A percentile compares a stretch with the other conserved stretches of the same genome.
Conservation (phyloP, 257 asterid genomes). For the Nemophila menziesii region DNA sequence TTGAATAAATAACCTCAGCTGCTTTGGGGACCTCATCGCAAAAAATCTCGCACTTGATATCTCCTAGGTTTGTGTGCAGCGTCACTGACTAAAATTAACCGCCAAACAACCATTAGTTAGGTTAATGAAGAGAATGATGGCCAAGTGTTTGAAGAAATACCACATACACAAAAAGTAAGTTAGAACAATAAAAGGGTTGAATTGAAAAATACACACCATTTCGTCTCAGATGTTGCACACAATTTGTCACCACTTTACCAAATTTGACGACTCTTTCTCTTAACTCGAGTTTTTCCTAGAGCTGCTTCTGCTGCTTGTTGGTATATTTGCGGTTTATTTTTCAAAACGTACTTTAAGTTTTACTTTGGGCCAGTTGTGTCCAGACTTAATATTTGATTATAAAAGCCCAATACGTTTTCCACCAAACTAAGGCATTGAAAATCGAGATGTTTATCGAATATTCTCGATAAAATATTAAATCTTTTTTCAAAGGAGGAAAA, state of each 20-base stretch:
- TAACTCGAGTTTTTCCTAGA: neutral
- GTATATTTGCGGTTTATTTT: too few species aligned
- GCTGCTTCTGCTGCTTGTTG: too few species aligned
- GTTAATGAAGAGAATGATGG: constrained; percentile 6
- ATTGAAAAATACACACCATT: neutral
- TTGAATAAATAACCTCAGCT: constrained; percentile 49
- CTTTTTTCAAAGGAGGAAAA: too few species aligned
- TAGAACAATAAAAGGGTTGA: too few species aligned
- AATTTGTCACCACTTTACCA: too few species aligned
- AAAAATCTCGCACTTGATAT: constrained; percentile 90
- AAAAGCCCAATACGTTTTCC: too few species aligned
- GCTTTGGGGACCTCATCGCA: constrained; percentile 93
- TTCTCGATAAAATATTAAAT: too few species aligned
- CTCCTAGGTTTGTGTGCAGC: constrained; percentile 91
- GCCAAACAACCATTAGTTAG: neutral
- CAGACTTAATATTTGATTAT: too few species aligned
- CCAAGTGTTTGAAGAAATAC: constrained; percentile 34
- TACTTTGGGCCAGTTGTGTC: too few species aligned
- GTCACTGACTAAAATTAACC: constrained; percentile 61
- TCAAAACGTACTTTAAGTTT: too few species aligned
- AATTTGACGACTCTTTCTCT: neutral
- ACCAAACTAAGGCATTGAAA: too few species aligned
- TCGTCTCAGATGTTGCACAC: neutral
- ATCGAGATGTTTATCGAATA: too few species aligned
- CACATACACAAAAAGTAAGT: constrained; percentile 1